A percentile compares a stretch with the other conserved stretches of the same genome.
Conservation (phyloP, 306 rosid genomes). For the Trifolium pratense region DNA sequence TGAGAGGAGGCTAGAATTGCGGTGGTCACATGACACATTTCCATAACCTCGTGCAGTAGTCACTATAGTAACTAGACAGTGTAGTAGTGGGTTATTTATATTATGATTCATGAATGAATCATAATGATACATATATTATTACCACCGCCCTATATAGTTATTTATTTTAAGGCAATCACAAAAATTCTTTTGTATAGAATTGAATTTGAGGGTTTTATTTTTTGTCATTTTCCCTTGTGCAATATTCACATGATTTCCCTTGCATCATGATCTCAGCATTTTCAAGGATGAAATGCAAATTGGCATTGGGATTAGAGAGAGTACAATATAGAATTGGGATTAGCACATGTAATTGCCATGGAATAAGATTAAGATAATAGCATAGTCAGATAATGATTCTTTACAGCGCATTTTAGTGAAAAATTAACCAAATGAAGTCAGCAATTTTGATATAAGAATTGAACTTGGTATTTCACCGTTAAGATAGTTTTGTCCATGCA, state of each 20-base stretch:
- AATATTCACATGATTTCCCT: conserved; percentile 23
- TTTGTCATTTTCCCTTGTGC: background rate
- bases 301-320: conserved; percentile 11
- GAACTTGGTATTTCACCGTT: too few species aligned
- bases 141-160: conserved; percentile 41
- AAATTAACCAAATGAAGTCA: background rate
- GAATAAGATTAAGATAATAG: background rate
- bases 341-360: background rate
- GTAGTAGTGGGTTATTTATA: conserved; percentile 21
- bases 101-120: conserved; percentile 3
- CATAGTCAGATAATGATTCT: background rate
- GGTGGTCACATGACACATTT: conserved; percentile 66
- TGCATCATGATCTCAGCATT: conserved; percentile 13
- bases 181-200: background rate
- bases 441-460: background rate
- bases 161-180: conserved; percentile 11
- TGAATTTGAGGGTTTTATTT: background rate
- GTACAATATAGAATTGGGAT: conserved; percentile 20
- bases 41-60: conserved; percentile 43
- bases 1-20: conserved; percentile 59
- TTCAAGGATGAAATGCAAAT: background rate
- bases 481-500: too few species aligned
- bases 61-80: conserved; percentile 33
- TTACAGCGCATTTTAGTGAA: background rate
- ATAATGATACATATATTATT: conserved; percentile 31